Evolutionary conservation across 352 stramenopile genomes (phyloP), one percentile per base, ranked within the genome.

Genomic region (Globisporangium splendens): DNA sequence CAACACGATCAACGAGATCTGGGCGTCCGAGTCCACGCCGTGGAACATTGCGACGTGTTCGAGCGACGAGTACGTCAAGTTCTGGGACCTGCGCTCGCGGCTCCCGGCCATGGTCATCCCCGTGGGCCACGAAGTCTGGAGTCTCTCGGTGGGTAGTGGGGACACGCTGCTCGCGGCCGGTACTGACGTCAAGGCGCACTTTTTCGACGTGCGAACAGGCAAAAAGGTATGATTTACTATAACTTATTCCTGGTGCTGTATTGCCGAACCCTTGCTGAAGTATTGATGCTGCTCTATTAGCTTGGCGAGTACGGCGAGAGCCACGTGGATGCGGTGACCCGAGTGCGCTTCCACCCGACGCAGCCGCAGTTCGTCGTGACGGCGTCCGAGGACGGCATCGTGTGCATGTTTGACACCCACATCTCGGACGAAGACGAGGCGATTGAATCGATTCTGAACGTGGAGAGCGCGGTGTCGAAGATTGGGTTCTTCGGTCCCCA

Each of bases 361-460:
- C 79, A 91, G 24, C 72, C 59, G 22, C 70, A 78, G 14, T 92
- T 89, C 63, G 75, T 97, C 31, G 81, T 92, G 46, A 96, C 89
- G n/a, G 89, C 83, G 7, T 96, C 88, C 2, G 89, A 97, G 57
- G 89, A 97, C 63, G 89, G 89, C 52, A 72, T 96, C 47, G 88
- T 97, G 70, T 96, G 88, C 65, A 88, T 95, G 59, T 96, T 94
- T 54, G 84, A 97, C 60, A 91, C 72, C 50, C 80, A 77, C 52
- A 86, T 96, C 33, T 62, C 86, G 3, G 73, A 91, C 44, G 88
- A 96, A 65, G 87, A 96, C 51, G 89, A 97, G 20, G 87, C 89
- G 2, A 70, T 96, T 31, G 88, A 95, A 64, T 93, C 85, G 41
- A 95, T 96, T 50, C 47, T 97, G 42, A 96, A 96, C 64, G 88